Evolutionary conservation across 1,284 basidiomycete species (phyloP).

Genomic region (Austropuccinia psidii): DNA sequence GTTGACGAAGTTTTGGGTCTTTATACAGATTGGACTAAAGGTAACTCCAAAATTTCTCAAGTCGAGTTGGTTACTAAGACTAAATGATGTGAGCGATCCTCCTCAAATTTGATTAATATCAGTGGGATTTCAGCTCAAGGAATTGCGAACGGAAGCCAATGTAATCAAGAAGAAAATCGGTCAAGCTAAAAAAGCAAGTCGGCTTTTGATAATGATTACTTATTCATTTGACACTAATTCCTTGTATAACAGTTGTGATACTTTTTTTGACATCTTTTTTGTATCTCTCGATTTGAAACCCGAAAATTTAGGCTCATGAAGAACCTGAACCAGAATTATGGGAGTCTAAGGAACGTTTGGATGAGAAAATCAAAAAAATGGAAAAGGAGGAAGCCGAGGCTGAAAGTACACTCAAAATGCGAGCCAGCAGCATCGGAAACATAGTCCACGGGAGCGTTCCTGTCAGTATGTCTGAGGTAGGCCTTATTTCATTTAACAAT

Average conservation of each 20-base stretch:
- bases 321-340: slow-evolving; percentile 23
- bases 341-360: slow-evolving; percentile 11
- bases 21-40: slow-evolving; percentile 78
- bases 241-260: not conserved
- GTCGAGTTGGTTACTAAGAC: too few species aligned
- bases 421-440: slow-evolving; percentile 78
- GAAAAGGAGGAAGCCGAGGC: slow-evolving; percentile 53
- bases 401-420: slow-evolving; percentile 68
- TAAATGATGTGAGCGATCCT: too few species aligned
- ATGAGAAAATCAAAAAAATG: slow-evolving; percentile 11
- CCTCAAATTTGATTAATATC: too few species aligned
- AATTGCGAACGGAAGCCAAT: slow-evolving; percentile 18
- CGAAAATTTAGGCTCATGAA: not conserved
- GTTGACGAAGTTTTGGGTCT: slow-evolving; percentile 89
- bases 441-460: slow-evolving; percentile 80
- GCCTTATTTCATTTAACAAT: slow-evolving; percentile 39
- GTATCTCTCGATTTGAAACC: not conserved
- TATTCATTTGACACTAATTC: too few species aligned
- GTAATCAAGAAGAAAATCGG: slow-evolving; percentile 36
- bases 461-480: slow-evolving; percentile 78
- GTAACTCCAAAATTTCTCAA: not conserved
- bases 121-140: slow-evolving; percentile 23
- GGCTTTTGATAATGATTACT: not conserved
- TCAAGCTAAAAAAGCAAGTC: slow-evolving; percentile 29
- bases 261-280: not conserved